Evolutionary conservation across 768 basidiomycete genomes (phyloP), one percentile per base, ranked within the genome.

Genomic region (Mycena albidolilacea): DNA sequence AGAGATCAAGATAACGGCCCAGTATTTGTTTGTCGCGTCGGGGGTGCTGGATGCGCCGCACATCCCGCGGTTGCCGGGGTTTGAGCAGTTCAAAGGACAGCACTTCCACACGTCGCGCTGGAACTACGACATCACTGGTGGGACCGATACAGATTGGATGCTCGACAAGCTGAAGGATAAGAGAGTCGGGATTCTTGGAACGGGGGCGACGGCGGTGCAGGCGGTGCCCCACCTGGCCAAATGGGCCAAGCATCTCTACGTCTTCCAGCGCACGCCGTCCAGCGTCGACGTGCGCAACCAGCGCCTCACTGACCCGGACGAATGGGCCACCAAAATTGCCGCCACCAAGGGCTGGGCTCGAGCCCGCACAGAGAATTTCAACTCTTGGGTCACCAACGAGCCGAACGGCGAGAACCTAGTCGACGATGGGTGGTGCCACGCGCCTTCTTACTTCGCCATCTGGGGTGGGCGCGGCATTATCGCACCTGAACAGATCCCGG

Each of bases 191-290:
- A 70, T 77, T 46, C 60, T 75, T 12, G 76, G 74, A 17, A 77
- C 76, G 0, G 75, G 76, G 9, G 76, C 74, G 11, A 77, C 76
- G 12, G 76, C 74, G 6, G 61, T 77, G 30, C 76, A 77, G 69
- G 64, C 48, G 4, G 59, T 77, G 10, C 76, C 76, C 0, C 58
- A 75, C 21, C 64, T 77, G 9, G 76, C 76, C 14, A 55, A 65
- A 14, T 70, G 70, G 67, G 73, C 76, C 8, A 62, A 72, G 37
- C 61, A 75, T 17, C 76, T 77, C 17, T 57, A 58, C 41, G 70
- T 77, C n/a, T 77, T 77, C 50, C 76, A 77, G 61, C 76, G 76
- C 3, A 77, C 76, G 8, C 76, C 76, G 1, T 72, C 74, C 15
- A 41, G 37, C 11, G 76, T 77, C 44, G 30, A 30, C 30, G 30